Evolutionary conservation across 2,329 filamentous ascomycete species (phyloP).

Genomic region (Cladophialophora yegresii): DNA sequence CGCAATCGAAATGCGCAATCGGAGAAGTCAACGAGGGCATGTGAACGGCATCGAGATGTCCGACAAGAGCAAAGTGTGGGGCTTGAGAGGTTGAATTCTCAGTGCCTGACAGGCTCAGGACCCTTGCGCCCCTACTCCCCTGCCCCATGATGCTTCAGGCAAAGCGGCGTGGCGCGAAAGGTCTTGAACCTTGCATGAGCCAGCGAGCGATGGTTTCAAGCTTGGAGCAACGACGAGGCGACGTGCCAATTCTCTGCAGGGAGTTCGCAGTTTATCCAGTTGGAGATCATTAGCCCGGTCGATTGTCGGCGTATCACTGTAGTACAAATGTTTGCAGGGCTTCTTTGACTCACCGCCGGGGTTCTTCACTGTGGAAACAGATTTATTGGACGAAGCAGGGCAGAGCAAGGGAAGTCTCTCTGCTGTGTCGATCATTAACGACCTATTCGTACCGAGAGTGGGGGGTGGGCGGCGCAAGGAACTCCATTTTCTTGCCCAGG

Average conservation of each 20-base stretch:
- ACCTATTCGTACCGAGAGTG: not conserved
- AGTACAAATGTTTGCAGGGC: not conserved
- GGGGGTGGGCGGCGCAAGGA: not conserved
- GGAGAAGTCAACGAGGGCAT: not conserved
- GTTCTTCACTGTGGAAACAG: not conserved
- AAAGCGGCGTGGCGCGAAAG: slow-evolving; percentile 8
- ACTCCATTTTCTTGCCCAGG: not conserved
- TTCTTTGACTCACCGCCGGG: not conserved
- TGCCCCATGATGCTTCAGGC: not conserved
- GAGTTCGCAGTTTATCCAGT: not conserved
- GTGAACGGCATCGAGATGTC: not conserved
- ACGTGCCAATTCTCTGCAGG: not conserved
- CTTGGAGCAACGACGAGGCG: not conserved
- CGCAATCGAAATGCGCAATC: not conserved
- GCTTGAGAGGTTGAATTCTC: not conserved
- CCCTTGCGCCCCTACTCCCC: not conserved
- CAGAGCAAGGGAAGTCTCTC: no score
- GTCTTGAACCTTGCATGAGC: slow-evolving; percentile 6
- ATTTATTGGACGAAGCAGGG: not conserved
- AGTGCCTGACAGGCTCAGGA: not conserved
- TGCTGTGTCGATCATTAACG: not conserved
- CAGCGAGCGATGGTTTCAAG: slow-evolving; percentile 1
- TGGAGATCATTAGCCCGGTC: not conserved
- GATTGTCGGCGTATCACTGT: not conserved
- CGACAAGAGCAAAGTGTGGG: not conserved